phyloP scores from a whole-genome alignment of 306 rosid genomes.

The Dryas octopetala region DNA sequence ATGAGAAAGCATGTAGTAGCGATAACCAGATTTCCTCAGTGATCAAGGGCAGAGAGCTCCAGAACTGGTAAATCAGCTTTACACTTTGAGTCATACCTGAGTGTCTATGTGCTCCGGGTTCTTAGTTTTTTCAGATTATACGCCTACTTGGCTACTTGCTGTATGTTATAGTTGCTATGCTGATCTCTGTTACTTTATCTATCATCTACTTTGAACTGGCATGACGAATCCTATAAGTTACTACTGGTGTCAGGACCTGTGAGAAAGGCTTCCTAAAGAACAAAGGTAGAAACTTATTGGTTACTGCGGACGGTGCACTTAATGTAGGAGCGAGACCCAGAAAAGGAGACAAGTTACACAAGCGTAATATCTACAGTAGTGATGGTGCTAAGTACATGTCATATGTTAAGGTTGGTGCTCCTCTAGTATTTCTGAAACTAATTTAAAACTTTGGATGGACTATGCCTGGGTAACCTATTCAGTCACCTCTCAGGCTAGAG shows the following conservation, averaged over 20 bases:
- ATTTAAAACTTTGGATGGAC: constrained; percentile 16
- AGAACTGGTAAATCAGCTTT: constrained; percentile 46
- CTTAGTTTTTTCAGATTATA: constrained; percentile 1
- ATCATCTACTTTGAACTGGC: neutral
- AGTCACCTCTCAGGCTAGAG: constrained; percentile 15
- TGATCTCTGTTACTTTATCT: neutral
- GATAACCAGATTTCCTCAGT: constrained; percentile 68
- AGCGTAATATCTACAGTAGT: constrained; percentile 44
- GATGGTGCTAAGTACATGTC: constrained; percentile 91
- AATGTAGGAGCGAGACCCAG: constrained; percentile 41
- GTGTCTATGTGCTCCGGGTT: neutral
- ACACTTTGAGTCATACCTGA: neutral
- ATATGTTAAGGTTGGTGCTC: constrained; percentile 76
- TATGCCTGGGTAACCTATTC: constrained; percentile 11
- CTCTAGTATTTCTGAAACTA: constrained; percentile 4
- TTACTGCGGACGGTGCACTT: constrained; percentile 42
- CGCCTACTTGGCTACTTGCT: neutral
- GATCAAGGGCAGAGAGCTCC: constrained; percentile 43
- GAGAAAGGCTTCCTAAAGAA: constrained; percentile 49
- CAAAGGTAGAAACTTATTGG: constrained; percentile 44
- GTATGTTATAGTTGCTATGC: constrained; percentile 5
- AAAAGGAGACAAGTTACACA: constrained; percentile 57
- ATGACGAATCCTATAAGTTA: constrained; percentile 31
- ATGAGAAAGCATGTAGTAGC: constrained; percentile 71
- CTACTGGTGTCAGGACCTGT: constrained; percentile 47